Conservation (phyloP, 2,329 filamentous ascomycete species). For the Myriosclerotinia duriaeana region DNA sequence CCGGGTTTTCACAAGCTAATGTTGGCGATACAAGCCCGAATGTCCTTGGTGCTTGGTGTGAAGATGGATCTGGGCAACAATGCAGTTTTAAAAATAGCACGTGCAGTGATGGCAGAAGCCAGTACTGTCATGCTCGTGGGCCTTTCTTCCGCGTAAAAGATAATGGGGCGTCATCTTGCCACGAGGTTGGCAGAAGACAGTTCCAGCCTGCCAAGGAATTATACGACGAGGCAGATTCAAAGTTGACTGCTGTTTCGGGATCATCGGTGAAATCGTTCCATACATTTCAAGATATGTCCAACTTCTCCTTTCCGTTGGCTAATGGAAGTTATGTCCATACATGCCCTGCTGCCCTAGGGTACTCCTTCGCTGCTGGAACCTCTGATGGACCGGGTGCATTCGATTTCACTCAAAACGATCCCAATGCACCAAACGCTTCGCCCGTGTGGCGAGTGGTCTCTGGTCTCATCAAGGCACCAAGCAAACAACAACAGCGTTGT, state of each 20-base stretch:
- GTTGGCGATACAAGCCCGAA: slow-evolving; percentile 92
- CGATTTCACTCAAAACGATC: slow-evolving; percentile 88
- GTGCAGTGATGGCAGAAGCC: slow-evolving; percentile 67
- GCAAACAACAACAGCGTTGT: slow-evolving; percentile 67
- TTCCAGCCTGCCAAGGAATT: slow-evolving; percentile 60
- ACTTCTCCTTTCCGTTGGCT: slow-evolving; percentile 69
- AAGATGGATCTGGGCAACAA: slow-evolving; percentile 71
- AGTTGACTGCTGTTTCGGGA: slow-evolving; percentile 53
- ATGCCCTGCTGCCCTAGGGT: slow-evolving; percentile 84
- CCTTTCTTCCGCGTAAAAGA: slow-evolving; percentile 68
- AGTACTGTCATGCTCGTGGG: slow-evolving; percentile 72
- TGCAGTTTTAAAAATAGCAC: slow-evolving; percentile 82
- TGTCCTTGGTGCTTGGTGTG: slow-evolving; percentile 82
- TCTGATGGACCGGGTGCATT: slow-evolving; percentile 88
- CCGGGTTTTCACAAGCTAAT: slow-evolving; percentile 88
- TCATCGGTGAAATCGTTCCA: slow-evolving; percentile 77
- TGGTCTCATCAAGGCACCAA: slow-evolving; percentile 68
- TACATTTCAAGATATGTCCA: slow-evolving; percentile 78
- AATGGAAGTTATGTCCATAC: slow-evolving; percentile 71
- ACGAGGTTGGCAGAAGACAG: slow-evolving; percentile 74
- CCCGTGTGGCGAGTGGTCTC: slow-evolving; percentile 76
- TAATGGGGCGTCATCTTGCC: slow-evolving; percentile 70
- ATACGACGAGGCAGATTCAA: slow-evolving; percentile 54
- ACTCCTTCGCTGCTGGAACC: slow-evolving; percentile 90
- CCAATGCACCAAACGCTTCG: slow-evolving; percentile 64